Evolutionary conservation across 73 alveolate genomes (phyloP).

Genomic region (Uronychia binucleata): DNA sequence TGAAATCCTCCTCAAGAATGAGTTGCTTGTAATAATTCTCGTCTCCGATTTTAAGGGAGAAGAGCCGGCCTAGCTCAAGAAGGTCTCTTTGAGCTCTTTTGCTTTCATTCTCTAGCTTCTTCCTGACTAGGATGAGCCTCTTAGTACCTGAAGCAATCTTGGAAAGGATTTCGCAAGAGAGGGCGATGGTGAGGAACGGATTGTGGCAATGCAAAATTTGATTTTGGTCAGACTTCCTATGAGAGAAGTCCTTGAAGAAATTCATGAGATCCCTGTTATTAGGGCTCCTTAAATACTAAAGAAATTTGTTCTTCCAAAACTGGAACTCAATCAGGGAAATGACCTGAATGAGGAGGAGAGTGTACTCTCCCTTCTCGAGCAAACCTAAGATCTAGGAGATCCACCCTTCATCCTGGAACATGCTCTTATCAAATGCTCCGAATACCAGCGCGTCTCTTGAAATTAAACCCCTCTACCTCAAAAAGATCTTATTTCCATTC

Average conservation of each 20-base stretch:
- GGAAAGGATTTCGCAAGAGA: slow-evolving; percentile 44
- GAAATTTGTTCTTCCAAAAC: slow-evolving; percentile 37
- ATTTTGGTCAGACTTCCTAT: slow-evolving; percentile 39
- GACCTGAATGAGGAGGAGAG: slow-evolving; percentile 1
- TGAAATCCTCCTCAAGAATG: slow-evolving; percentile 48
- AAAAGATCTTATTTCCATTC: slow-evolving; percentile 7
- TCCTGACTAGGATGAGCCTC: neutral
- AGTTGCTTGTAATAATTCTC: slow-evolving; percentile 50
- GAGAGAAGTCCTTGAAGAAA: slow-evolving; percentile 37
- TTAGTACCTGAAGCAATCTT: slow-evolving; percentile 15
- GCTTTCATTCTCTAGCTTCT: slow-evolving; percentile 52
- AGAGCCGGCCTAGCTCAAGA: slow-evolving; percentile 58
- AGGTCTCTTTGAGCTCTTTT: slow-evolving; percentile 8
- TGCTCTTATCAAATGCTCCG: neutral
- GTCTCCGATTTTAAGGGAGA: slow-evolving; percentile 55
- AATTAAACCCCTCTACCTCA: neutral
- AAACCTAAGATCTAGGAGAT: neutral
- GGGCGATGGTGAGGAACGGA: slow-evolving; percentile 65
- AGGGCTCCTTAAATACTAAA: slow-evolving; percentile 4
- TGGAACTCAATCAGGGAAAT: slow-evolving; percentile 34
- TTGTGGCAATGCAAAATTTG: slow-evolving; percentile 50
- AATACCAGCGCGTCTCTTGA: neutral
- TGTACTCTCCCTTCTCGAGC: neutral
- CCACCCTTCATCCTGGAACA: neutral
- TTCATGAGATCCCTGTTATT: slow-evolving; percentile 45